phyloP scores from a whole-genome alignment of 2,329 filamentous ascomycete genomes.

The Fusarium udum region DNA sequence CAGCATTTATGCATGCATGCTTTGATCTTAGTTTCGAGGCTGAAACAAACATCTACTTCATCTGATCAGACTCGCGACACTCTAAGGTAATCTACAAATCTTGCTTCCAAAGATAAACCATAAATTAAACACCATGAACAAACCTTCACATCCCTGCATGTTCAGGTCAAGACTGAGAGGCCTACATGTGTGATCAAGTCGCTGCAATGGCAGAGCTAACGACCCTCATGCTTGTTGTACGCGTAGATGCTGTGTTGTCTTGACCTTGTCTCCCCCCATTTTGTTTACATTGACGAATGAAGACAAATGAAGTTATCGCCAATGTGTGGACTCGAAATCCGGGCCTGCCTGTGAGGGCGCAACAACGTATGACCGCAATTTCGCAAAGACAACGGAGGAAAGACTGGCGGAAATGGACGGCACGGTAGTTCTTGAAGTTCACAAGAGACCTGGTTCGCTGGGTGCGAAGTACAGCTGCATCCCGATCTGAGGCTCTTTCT shows the following conservation, averaged over 20 bases:
- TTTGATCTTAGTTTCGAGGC: no score
- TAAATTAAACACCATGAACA: background rate
- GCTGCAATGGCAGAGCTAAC: background rate
- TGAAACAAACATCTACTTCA: background rate
- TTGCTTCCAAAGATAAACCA: background rate
- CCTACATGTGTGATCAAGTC: accelerated
- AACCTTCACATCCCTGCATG: background rate
- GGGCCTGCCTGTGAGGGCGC: accelerated
- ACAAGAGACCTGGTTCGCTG: accelerated
- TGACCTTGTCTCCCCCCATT: background rate
- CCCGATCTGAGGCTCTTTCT: background rate
- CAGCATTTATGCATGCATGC: background rate
- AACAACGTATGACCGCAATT: background rate
- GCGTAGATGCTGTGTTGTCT: no score
- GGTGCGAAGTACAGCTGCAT: no score
- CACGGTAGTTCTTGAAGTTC: background rate
- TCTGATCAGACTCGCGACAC: background rate
- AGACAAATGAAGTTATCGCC: background rate
- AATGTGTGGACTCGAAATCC: background rate
- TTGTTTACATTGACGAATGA: background rate
- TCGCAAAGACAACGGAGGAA: accelerated
- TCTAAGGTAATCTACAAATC: background rate
- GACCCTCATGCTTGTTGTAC: no score
- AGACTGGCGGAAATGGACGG: accelerated
- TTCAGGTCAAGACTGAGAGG: accelerated